Base-by-base conservation (phyloP, 2,329 filamentous ascomycete species). In the Colletotrichum kahawae region DNA sequence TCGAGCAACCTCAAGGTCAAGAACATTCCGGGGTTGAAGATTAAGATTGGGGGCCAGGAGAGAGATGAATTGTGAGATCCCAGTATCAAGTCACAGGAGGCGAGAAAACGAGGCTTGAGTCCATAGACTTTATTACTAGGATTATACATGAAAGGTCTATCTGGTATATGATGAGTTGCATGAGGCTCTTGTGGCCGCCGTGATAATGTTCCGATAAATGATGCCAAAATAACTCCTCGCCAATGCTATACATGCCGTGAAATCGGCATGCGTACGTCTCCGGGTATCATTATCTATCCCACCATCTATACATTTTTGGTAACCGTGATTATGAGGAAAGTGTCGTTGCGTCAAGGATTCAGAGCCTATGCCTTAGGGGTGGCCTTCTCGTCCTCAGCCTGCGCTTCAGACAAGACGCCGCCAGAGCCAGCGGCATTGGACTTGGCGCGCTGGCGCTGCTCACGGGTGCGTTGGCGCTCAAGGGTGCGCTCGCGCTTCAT, bases 11-110 rank as follows among this genome's bases (percentile, higher is more conserved):
- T 63, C 13, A 29, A 43, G 21, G 34, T 63, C 5, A 75, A 69
- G 29, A 79, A 79, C 24, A 78, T 80, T 34, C 79, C 79, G 4
- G 80, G 80, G 3, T 72, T 81, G 51, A 80, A 80, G 33, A 79
- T 81, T 10, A 77, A 74, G 60, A 74, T 81, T 24, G 78, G 66
- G 0, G 80, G 80, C 12, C 43, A 56, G n/a, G 68, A 65, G 10
- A 78, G 75, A 6, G 79, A 81, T 71, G 80, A 82, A 59, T 75
- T 82, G 2, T 81, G 59, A 62, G 18, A 51, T 13, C 10, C 7
- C 2, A 4, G n/a, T 6, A 51, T 51, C 4, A 51, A 1, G n/a
- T 51, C n/a, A 51, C 10, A 13, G 3, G 33, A 6, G 6, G 43
- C 24, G 9, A 36, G 33, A 57, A n/a, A 57, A 29, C 7, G 18